Evolutionary conservation across 1,284 basidiomycete species (phyloP), one percentile per base, ranked within the genome.

Genomic region (Ceratorhiza oryzae-sativae): DNA sequence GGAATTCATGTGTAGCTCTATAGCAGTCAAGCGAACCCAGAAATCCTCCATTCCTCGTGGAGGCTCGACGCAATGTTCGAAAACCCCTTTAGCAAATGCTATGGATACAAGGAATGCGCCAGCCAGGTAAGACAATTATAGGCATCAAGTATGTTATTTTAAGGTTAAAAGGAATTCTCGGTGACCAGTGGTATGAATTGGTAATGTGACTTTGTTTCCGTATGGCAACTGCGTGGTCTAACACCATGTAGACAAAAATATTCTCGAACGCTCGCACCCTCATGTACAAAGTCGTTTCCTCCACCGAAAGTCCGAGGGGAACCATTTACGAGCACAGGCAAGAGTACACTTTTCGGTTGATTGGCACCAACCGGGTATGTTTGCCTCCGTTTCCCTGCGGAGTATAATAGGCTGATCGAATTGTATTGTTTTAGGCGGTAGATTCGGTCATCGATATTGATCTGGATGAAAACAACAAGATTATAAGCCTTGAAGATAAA

Each of bases 391-490:
- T 39, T n/a, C n/a, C n/a, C n/a, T n/a, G n/a, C n/a, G n/a, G n/a
- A n/a, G n/a, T n/a, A n/a, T n/a, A n/a, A n/a, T n/a, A n/a, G n/a
- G n/a, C n/a, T n/a, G n/a, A n/a, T n/a, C n/a, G n/a, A n/a, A n/a
- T n/a, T n/a, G n/a, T n/a, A n/a, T n/a, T n/a, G n/a, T 39, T 15
- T 2, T 71, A 83, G 82, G 76, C 80, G 1, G 79, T 89, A 20
- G 81, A 86, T 36, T 91, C 89, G 0, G 84, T 91, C 36, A 82
- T 91, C 32, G 78, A 85, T 4, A 85, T 91, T 27, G 86, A 90
- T 68, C 78, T 90, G 42, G 88, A 90, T 77, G 86, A 86, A 0
- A 79, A 87, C 30, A 84, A 87, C 71, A 87, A 84, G 79, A 88
- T 91, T 63, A 80, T 83, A 0, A 82, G 83, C 30, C 80, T 91